Percentiles rank a stretch among this genome's conserved stretches.
These are phyloP conservation scores for Eucalyptus sp. DNA, from an alignment of 345 rosid genomes.

Conservation along the genomic window DNA sequence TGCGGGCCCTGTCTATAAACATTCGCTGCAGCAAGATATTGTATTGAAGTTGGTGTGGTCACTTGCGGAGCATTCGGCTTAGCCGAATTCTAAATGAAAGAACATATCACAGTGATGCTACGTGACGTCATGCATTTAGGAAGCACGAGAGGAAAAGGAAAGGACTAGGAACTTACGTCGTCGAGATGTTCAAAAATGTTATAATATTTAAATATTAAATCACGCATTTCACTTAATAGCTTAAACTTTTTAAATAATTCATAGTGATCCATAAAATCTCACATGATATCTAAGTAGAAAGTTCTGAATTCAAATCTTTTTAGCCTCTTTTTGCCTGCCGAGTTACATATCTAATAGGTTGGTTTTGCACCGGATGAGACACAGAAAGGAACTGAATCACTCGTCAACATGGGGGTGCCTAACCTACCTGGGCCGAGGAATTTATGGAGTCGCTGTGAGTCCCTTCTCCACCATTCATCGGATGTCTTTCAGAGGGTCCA, in stretches of 20 bases:
- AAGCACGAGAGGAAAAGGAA: background rate
- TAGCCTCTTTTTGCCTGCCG: too few relatives aligned
- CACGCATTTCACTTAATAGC: too few relatives aligned
- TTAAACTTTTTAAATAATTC: too few relatives aligned
- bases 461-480: background rate
- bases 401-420: background rate
- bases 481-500: background rate
- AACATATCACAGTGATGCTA: too few relatives aligned
- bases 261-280: too few relatives aligned
- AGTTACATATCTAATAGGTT: background rate
- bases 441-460: background rate
- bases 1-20: background rate
- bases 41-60: too few relatives aligned
- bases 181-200: too few relatives aligned
- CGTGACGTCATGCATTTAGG: background rate
- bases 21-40: background rate
- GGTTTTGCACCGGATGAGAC: background rate
- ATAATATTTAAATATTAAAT: too few relatives aligned
- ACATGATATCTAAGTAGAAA: too few relatives aligned
- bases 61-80: background rate
- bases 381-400: background rate
- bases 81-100: background rate
- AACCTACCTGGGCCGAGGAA: background rate
- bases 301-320: too few relatives aligned
- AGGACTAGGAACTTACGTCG: too few relatives aligned